A percentile compares a stretch with the other conserved stretches of the same genome.
Evolutionary conservation across 345 rosid genomes (phyloP).

Genomic region (Gossypium stocksii): DNA sequence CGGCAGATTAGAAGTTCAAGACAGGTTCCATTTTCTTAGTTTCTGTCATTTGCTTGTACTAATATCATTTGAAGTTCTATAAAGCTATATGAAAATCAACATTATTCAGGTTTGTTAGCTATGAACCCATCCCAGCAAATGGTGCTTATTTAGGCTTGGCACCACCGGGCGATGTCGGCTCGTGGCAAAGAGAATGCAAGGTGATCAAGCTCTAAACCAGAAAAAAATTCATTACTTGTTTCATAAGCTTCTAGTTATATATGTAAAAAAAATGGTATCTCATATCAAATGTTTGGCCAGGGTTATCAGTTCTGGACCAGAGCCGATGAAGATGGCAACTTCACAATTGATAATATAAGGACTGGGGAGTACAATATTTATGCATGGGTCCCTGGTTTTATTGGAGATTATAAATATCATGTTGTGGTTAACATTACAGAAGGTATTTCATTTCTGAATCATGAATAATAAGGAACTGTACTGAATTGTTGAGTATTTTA

Average conservation of each 20-base stretch:
- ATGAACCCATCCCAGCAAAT: constrained; percentile 32
- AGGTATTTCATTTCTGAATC: constrained; percentile 35
- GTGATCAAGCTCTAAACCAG: constrained; percentile 23
- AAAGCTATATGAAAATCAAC: background rate
- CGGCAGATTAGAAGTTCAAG: constrained; percentile 64
- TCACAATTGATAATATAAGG: constrained; percentile 40
- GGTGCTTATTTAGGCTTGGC: constrained; percentile 77
- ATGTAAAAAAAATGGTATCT: background rate
- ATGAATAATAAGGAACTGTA: background rate
- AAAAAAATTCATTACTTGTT: background rate
- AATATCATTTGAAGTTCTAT: background rate
- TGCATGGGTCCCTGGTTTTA: constrained; percentile 70
- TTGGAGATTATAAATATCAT: constrained; percentile 71
- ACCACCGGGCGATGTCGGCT: constrained; percentile 68
- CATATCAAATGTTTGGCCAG: constrained; percentile 27
- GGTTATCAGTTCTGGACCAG: constrained; percentile 86
- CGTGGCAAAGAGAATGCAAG: constrained; percentile 92
- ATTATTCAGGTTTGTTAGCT: constrained; percentile 27
- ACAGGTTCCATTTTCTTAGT: constrained; percentile 38
- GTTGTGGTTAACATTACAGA: constrained; percentile 35
- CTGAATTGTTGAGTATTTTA: background rate
- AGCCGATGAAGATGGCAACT: constrained; percentile 53
- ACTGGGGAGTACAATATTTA: constrained; percentile 59
- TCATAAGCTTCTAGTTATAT: background rate
- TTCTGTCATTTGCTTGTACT: background rate